Percentiles rank a stretch among this genome's conserved stretches.
phyloP scores from a whole-genome alignment of 495 filamentous ascomycete genomes.

The Cryomyces minteri region DNA sequence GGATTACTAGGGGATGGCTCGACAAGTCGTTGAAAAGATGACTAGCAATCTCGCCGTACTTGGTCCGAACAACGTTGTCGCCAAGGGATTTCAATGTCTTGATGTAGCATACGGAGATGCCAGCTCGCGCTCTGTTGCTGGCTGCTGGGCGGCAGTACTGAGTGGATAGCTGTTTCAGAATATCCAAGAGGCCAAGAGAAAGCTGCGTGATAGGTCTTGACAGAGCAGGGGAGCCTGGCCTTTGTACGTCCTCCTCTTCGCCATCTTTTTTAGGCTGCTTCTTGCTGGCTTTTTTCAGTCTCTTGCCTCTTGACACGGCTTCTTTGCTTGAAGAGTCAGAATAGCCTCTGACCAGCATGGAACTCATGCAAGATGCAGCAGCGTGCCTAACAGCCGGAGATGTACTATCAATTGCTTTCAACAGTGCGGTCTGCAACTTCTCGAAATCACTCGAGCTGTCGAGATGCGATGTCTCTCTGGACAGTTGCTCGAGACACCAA shows the following conservation, averaged over 20 bases:
- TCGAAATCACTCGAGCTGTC: conserved; percentile 88
- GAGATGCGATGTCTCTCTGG: conserved; percentile 57
- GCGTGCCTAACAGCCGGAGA: conserved; percentile 59
- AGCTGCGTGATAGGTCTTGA: conserved; percentile 53
- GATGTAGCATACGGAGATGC: conserved; percentile 74
- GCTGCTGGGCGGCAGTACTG: conserved; percentile 72
- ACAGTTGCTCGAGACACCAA: conserved; percentile 56
- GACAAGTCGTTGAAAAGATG: conserved; percentile 69
- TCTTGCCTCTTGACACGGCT: conserved; percentile 46
- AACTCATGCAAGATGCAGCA: conserved; percentile 70
- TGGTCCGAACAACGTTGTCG: conserved; percentile 55
- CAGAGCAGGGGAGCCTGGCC: conserved; percentile 53
- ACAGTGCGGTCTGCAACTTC: conserved; percentile 54
- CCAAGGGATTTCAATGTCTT: conserved; percentile 57
- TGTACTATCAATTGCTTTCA: conserved; percentile 69
- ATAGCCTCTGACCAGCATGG: conserved; percentile 60
- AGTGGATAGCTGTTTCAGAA: conserved; percentile 60
- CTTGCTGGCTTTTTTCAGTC: conserved; percentile 54
- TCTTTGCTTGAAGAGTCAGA: conserved; percentile 40
- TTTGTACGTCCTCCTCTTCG: conserved; percentile 57
- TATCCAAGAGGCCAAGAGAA: conserved; percentile 55
- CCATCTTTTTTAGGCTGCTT: conserved; percentile 47
- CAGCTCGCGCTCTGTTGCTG: conserved; percentile 61
- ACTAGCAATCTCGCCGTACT: conserved; percentile 60
- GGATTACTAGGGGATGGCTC: conserved; percentile 52